phyloP scores from a whole-genome alignment of 345 rosid genomes.

The Trapa incisa region DNA sequence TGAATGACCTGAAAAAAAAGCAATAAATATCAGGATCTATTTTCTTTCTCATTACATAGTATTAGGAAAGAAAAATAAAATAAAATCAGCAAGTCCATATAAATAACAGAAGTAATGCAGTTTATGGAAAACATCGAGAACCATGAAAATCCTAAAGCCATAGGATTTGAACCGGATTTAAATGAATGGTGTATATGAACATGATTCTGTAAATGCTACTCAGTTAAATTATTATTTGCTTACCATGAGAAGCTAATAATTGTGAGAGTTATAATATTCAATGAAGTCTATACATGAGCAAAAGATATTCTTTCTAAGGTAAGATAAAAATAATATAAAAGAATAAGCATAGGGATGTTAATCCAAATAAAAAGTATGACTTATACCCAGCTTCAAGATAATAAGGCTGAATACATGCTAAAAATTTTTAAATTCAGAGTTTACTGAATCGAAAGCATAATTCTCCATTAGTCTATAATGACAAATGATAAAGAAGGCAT shows the following conservation, averaged over 20 bases:
- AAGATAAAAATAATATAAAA: background rate
- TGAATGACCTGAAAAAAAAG: conserved; percentile 61
- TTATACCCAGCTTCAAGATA: background rate
- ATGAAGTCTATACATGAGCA: background rate
- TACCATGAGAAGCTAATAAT: background rate
- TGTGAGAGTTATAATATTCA: background rate
- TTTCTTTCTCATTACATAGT: background rate
- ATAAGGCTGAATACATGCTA: background rate
- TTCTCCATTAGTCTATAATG: conserved; percentile 6
- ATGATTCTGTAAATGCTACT: too few species aligned
- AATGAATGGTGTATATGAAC: background rate
- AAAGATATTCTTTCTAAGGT: background rate
- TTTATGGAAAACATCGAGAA: background rate
- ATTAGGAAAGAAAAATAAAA: background rate
- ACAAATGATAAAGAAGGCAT: conserved; percentile 9
- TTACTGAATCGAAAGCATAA: background rate
- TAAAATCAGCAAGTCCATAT: background rate
- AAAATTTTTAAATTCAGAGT: background rate
- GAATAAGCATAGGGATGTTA: background rate
- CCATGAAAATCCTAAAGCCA: background rate
- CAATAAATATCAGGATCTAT: conserved; percentile 14
- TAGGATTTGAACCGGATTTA: background rate
- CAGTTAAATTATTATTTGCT: too few species aligned
- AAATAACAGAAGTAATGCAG: background rate
- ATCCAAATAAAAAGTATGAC: background rate